Evolutionary conservation across 1,284 basidiomycete genomes (phyloP).

Genomic region (Tilletia horrida): DNA sequence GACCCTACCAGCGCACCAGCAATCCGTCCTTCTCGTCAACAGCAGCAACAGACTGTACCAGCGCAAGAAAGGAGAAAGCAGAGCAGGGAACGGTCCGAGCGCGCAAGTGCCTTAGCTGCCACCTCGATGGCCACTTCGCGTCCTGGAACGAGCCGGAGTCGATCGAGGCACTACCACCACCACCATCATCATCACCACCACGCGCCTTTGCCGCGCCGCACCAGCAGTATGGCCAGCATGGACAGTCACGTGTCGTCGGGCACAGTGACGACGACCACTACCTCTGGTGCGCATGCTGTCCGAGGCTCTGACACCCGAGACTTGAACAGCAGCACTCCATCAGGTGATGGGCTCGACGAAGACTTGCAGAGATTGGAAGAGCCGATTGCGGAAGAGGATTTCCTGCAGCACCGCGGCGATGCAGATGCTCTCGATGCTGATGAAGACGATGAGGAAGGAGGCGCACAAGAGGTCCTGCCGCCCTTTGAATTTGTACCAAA

Average conservation of each 20-base stretch:
- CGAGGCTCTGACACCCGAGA: background rate
- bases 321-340: background rate
- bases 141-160: background rate
- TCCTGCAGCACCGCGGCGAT: background rate
- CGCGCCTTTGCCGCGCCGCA: constrained; percentile 3
- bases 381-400: background rate
- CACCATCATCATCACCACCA: constrained; percentile 8
- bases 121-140: constrained; percentile 10
- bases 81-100: constrained; percentile 2
- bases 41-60: too few species aligned
- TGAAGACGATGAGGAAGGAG: constrained; percentile 23
- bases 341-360: background rate
- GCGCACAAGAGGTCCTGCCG: constrained; percentile 25
- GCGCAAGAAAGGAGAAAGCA: too few species aligned
- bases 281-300: background rate
- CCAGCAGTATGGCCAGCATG: constrained; percentile 11
- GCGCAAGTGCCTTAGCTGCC: background rate
- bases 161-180: background rate
- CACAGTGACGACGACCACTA: background rate
- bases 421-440: background rate
- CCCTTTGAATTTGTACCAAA: constrained; percentile 48
- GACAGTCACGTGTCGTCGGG: constrained; percentile 10
- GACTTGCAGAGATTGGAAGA: background rate
- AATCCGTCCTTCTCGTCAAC: too few species aligned
- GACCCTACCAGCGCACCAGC: too few species aligned